Conservation (phyloP, 352 stramenopile genomes). For the Peronospora farinosa region DNA sequence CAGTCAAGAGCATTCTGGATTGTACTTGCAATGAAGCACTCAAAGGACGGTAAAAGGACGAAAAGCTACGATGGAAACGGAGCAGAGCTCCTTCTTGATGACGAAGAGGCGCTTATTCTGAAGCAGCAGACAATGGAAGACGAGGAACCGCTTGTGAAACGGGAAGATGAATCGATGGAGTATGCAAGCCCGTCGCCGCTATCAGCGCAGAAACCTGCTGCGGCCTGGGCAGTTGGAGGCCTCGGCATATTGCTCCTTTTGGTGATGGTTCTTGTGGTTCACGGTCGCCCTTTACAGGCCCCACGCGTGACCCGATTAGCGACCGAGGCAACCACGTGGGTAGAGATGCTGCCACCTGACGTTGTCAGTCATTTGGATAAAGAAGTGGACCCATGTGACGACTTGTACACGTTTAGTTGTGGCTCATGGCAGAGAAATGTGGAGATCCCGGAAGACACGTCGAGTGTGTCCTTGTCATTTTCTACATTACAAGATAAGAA, state of each 20-base stretch:
- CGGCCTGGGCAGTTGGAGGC: conserved; percentile 26
- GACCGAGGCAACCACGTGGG: too few species aligned
- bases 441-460: conserved; percentile 34
- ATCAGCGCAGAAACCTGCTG: conserved; percentile 20
- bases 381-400: conserved; percentile 44
- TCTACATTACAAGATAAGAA: conserved; percentile 31
- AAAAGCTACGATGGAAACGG: too few species aligned
- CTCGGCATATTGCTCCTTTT: conserved; percentile 35
- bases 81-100: conserved; percentile 2
- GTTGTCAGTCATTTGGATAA: conserved; percentile 45
- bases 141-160: conserved; percentile 17
- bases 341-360: conserved; percentile 26
- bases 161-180: conserved; percentile 7
- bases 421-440: conserved; percentile 31
- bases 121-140: conserved; percentile 9
- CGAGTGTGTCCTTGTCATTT: conserved; percentile 34
- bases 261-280: conserved; percentile 40
- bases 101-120: conserved; percentile 5
- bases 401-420: conserved; percentile 84
- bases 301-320: conserved; percentile 21
- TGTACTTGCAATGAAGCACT: too few species aligned
- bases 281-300: conserved; percentile 20
- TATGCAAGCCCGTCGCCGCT: conserved; percentile 6
- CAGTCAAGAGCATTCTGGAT: too few species aligned
- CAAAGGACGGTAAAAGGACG: too few species aligned